Conservation (phyloP, 805 yeast genomes). For the Hanseniaspora lindneri region DNA sequence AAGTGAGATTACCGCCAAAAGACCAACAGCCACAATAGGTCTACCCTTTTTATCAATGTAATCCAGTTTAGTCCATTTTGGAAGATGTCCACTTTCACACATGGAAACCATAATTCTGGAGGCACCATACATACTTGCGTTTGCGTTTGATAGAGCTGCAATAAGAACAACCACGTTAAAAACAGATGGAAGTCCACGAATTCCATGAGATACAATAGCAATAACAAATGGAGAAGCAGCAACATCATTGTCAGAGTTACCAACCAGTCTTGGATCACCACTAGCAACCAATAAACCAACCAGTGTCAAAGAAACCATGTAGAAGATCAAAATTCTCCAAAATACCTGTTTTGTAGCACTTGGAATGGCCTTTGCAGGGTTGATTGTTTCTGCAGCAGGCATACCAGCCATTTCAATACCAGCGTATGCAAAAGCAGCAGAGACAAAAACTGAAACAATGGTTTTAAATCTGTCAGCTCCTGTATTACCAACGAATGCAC, state of each 20-base stretch:
- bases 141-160: constrained; percentile 59
- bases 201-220: constrained; percentile 54
- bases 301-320: constrained; percentile 34
- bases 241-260: constrained; percentile 43
- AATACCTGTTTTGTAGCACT: constrained; percentile 45
- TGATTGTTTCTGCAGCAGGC: constrained; percentile 39
- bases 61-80: constrained; percentile 39
- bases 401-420: constrained; percentile 44
- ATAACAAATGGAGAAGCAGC: constrained; percentile 77
- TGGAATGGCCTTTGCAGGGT: constrained; percentile 40
- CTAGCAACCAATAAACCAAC: constrained; percentile 40
- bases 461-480: constrained; percentile 38
- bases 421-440: constrained; percentile 45
- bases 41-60: constrained; percentile 58
- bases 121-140: constrained; percentile 56
- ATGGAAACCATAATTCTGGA: constrained; percentile 56
- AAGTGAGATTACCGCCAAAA: constrained; percentile 44
- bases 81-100: constrained; percentile 49
- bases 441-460: constrained; percentile 42
- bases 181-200: constrained; percentile 50
- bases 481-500: constrained; percentile 45
- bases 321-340: constrained; percentile 44
- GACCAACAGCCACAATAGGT: constrained; percentile 46
- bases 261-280: constrained; percentile 34
- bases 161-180: constrained; percentile 58